phyloP scores from a whole-genome alignment of 2,329 filamentous ascomycete genomes.

The Coniochaeta sp. region DNA sequence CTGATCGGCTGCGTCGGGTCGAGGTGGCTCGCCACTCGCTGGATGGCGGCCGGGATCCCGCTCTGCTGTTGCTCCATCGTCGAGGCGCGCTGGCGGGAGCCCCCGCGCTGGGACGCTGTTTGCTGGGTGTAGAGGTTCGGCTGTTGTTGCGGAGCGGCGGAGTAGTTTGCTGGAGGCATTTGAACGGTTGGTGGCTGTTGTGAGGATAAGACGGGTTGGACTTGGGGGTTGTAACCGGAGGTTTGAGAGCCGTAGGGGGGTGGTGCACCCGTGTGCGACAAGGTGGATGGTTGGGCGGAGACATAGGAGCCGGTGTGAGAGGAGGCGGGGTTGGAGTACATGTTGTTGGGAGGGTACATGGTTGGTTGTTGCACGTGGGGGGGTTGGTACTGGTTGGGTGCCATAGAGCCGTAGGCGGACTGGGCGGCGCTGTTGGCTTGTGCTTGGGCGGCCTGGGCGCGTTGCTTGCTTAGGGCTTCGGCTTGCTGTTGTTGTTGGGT shows the following conservation, averaged over 20 bases:
- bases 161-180: slow-evolving; percentile 60
- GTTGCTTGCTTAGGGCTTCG: slow-evolving; percentile 87
- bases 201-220: slow-evolving; percentile 69
- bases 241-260: slow-evolving; percentile 75
- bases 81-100: slow-evolving; percentile 81
- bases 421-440: slow-evolving; percentile 64
- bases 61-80: slow-evolving; percentile 95
- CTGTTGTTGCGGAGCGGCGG: slow-evolving; percentile 27
- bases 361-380: slow-evolving; percentile 44
- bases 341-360: slow-evolving; percentile 67
- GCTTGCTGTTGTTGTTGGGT: slow-evolving; percentile 95
- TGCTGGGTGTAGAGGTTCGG: slow-evolving; percentile 62
- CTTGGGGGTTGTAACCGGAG: no score
- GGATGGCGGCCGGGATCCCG: slow-evolving; percentile 86
- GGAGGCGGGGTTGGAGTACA: slow-evolving; percentile 60
- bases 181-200: slow-evolving; percentile 59
- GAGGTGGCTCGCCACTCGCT: slow-evolving; percentile 90
- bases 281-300: neutral
- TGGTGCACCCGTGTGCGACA: slow-evolving; percentile 50
- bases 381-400: slow-evolving; percentile 39
- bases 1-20: slow-evolving; percentile 93
- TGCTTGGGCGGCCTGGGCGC: slow-evolving; percentile 63
- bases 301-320: neutral
- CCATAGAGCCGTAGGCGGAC: slow-evolving; percentile 52
- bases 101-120: slow-evolving; percentile 52